Evolutionary conservation across 768 basidiomycete genomes (phyloP).

Genomic region (Calocera viscosa): DNA sequence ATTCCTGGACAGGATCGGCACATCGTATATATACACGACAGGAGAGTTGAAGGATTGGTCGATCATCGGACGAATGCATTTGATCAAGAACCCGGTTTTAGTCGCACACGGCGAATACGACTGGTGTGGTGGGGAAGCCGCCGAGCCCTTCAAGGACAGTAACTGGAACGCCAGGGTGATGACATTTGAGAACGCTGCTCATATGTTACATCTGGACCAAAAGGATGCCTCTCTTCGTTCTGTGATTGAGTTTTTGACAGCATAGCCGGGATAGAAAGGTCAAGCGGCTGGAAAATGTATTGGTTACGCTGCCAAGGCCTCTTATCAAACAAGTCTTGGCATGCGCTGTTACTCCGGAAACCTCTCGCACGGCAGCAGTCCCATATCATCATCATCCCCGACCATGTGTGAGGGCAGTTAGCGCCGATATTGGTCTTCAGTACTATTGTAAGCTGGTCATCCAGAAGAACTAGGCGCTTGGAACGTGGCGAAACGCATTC

Average conservation of each 20-base stretch:
- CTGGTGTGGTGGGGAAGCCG: constrained; percentile 20
- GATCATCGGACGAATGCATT: constrained; percentile 34
- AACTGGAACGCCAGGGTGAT: constrained; percentile 37
- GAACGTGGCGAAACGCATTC: too few species aligned
- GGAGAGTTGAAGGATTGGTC: constrained; percentile 38
- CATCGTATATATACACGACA: constrained; percentile 30
- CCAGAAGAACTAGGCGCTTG: too few species aligned
- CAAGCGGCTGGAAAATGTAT: too few species aligned
- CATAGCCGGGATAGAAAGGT: too few species aligned
- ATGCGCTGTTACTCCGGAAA: too few species aligned
- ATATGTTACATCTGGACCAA: constrained; percentile 36
- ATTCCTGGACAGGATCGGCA: constrained; percentile 22
- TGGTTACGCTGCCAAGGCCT: too few species aligned
- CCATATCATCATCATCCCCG: too few species aligned
- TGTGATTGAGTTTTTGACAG: constrained; percentile 26
- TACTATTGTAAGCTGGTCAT: too few species aligned
- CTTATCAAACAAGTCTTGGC: too few species aligned
- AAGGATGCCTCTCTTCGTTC: constrained; percentile 30
- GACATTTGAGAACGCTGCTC: constrained; percentile 34
- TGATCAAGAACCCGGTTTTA: constrained; percentile 28
- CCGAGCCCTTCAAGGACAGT: constrained; percentile 33
- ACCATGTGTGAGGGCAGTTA: too few species aligned
- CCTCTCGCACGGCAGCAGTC: too few species aligned
- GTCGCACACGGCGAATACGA: constrained; percentile 35
- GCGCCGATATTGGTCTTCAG: too few species aligned